phyloP scores from a whole-genome alignment of 306 rosid species.

The Abrus pulchellus region DNA sequence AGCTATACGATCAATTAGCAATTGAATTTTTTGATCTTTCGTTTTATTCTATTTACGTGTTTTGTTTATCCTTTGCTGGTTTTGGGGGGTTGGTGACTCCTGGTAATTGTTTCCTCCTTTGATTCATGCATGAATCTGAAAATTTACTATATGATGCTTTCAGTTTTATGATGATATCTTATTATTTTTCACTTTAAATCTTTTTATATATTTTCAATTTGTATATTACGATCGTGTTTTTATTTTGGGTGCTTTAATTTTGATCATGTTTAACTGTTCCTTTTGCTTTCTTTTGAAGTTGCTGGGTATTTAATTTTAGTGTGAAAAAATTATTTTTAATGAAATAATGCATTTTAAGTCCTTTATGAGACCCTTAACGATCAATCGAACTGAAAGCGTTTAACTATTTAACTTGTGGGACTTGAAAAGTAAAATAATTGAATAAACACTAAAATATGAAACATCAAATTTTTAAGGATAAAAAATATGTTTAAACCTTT shows the following conservation, averaged over 20 bases:
- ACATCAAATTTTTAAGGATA: too few relatives aligned
- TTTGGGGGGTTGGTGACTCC: constrained; percentile 32
- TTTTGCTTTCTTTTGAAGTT: background rate
- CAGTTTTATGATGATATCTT: background rate
- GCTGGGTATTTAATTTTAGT: background rate
- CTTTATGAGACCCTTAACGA: too few relatives aligned
- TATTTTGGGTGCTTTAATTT: too few relatives aligned
- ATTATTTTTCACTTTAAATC: background rate
- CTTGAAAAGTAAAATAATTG: too few relatives aligned
- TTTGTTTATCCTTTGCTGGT: background rate
- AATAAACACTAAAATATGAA: too few relatives aligned
- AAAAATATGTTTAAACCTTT: too few relatives aligned
- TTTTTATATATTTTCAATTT: background rate
- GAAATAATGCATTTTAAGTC: too few relatives aligned
- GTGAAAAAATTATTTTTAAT: background rate
- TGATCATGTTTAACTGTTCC: background rate
- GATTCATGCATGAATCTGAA: background rate
- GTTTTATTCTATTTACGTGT: constrained; percentile 20
- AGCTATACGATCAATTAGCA: background rate
- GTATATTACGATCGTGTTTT: background rate
- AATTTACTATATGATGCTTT: background rate
- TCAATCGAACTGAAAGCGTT: too few relatives aligned
- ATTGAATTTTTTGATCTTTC: constrained; percentile 23
- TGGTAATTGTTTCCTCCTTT: background rate
- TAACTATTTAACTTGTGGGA: too few relatives aligned